A percentile compares a stretch with the other conserved stretches of the same genome.
Conservation (phyloP, 228 moss, liverwort and hornwort species). For the Sphagnum fallax region DNA sequence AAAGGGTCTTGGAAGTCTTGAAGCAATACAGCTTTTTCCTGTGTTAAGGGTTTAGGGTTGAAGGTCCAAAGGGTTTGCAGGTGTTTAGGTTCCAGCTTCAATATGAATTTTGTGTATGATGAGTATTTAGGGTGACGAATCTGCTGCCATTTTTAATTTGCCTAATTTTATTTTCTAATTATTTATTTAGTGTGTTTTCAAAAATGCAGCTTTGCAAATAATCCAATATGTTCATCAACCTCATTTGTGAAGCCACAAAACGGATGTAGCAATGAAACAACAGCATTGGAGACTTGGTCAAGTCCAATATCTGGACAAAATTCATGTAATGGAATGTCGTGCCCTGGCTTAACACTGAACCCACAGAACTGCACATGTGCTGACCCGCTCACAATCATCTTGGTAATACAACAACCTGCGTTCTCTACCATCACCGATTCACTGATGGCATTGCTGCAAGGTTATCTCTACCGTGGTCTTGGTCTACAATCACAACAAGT, state of each 20-base stretch:
- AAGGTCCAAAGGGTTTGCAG: neutral
- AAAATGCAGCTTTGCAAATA: slow-evolving; percentile 46
- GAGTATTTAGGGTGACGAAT: neutral
- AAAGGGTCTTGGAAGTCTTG: neutral
- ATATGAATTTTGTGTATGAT: neutral
- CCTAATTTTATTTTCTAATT: neutral
- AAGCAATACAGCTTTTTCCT: neutral
- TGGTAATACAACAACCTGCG: slow-evolving; percentile 42
- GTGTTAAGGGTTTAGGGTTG: neutral
- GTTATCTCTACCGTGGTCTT: neutral
- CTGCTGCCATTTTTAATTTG: neutral
- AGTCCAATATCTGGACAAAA: fast-evolving
- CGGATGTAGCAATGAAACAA: slow-evolving; percentile 7
- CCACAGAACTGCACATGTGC: slow-evolving; percentile 43
- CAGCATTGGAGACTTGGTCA: slow-evolving; percentile 2
- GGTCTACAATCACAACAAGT: slow-evolving; percentile 20
- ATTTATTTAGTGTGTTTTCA: neutral
- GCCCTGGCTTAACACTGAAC: slow-evolving; percentile 20
- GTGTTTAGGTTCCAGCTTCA: neutral
- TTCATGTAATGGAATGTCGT: slow-evolving; percentile 3
- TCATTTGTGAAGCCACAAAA: neutral
- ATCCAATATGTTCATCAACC: slow-evolving; percentile 35
- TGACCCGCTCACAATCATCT: slow-evolving; percentile 14
- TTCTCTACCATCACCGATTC: slow-evolving; percentile 24
- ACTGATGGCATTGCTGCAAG: slow-evolving; percentile 4